Evolutionary conservation across 1,284 basidiomycete species (phyloP).

Genomic region (Puccinia coronata): DNA sequence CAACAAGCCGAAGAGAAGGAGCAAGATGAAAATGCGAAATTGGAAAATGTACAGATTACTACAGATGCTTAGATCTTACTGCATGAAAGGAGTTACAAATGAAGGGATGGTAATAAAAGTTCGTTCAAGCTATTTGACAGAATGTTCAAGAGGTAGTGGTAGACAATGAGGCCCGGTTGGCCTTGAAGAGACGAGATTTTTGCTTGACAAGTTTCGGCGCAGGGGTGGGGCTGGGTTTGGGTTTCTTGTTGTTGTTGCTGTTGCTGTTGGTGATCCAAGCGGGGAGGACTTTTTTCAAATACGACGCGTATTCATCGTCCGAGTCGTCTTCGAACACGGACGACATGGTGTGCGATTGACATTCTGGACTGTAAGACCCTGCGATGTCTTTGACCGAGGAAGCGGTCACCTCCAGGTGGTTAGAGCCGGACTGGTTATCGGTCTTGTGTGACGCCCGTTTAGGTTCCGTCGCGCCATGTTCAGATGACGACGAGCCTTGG

Average conservation of each 20-base stretch:
- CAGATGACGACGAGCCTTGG: neutral
- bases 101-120: neutral
- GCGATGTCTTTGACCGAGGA: no score
- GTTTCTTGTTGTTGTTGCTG: neutral
- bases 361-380: neutral
- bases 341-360: conserved; percentile 6
- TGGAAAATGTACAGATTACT: conserved; percentile 3
- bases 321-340: conserved; percentile 25
- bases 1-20: no score
- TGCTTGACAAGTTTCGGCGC: neutral
- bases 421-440: neutral
- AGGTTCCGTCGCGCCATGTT: neutral
- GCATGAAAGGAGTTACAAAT: neutral
- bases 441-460: neutral
- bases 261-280: conserved; percentile 3
- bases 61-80: conserved; percentile 6
- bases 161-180: neutral
- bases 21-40: no score
- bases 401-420: neutral
- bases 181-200: conserved; percentile 3
- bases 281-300: conserved; percentile 13
- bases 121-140: neutral
- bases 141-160: neutral
- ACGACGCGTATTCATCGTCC: neutral
- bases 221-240: neutral